Conservation (phyloP, 345 rosid species). For the Euphorbia peplus region DNA sequence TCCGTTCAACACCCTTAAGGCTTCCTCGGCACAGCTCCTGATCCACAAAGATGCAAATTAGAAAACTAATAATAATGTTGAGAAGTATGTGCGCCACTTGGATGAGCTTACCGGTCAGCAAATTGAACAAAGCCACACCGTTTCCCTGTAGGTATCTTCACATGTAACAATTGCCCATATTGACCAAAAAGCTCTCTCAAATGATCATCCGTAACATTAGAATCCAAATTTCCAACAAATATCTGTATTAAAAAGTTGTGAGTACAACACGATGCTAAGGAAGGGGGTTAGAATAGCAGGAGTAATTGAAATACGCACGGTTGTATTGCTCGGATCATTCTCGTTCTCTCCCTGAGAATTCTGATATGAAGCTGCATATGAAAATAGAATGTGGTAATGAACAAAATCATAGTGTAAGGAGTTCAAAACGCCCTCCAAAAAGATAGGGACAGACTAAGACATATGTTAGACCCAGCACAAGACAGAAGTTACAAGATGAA, state of each 20-base stretch:
- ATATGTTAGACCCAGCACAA: not conserved
- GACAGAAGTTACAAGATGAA: not conserved
- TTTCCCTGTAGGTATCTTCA: constrained; percentile 77
- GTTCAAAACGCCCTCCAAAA: not conserved
- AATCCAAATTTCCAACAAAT: constrained; percentile 87
- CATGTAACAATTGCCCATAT: constrained; percentile 78
- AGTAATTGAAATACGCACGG: constrained; percentile 52
- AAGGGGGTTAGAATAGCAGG: not conserved
- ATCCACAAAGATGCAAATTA: constrained; percentile 11
- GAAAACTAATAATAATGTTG: not conserved
- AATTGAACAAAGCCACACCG: constrained; percentile 92
- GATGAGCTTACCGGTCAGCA: constrained; percentile 56
- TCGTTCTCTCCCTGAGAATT: constrained; percentile 60
- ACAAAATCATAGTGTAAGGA: not conserved
- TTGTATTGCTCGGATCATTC: constrained; percentile 82
- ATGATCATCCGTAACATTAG: constrained; percentile 64
- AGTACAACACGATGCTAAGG: not conserved
- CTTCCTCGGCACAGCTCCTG: constrained; percentile 91
- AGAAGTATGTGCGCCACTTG: not conserved
- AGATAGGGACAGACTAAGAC: too few species aligned
- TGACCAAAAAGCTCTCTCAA: constrained; percentile 70
- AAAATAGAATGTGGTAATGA: constrained; percentile 20
- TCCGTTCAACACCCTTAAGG: constrained; percentile 61
- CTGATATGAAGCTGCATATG: constrained; percentile 77
- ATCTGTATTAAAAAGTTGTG: constrained; percentile 41